Percentiles rank a stretch among this genome's conserved stretches.
These are phyloP conservation scores for Myochromella boudieri DNA, from an alignment of 768 basidiomycete species.

Conservation along the genomic window DNA sequence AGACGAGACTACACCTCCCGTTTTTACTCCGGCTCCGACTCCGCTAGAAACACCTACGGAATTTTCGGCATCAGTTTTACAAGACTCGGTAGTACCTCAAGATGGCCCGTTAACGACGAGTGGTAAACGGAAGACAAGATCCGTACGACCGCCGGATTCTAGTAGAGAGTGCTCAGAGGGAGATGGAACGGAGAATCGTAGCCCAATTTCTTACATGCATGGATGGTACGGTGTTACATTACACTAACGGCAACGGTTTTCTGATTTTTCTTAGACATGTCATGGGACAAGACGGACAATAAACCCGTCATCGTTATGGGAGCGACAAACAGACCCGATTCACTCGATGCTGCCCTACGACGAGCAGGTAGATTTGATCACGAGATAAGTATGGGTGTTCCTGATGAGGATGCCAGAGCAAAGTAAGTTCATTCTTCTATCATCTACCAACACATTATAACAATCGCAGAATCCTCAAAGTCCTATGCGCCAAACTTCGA, in stretches of 20 bases:
- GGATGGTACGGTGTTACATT: conserved; percentile 68
- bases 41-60: conserved; percentile 21
- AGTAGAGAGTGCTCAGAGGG: conserved; percentile 92
- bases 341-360: conserved; percentile 89
- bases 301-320: conserved; percentile 94
- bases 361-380: conserved; percentile 96
- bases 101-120: conserved; percentile 19
- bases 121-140: conserved; percentile 66
- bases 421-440: conserved; percentile 60
- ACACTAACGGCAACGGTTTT: not conserved
- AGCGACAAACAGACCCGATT: conserved; percentile 95
- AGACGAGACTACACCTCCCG: conserved; percentile 19
- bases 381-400: conserved; percentile 97
- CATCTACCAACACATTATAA: not conserved
- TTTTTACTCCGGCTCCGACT: conserved; percentile 14
- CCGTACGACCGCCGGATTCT: conserved; percentile 49
- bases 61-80: conserved; percentile 11
- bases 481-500: conserved; percentile 80
- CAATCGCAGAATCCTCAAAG: conserved; percentile 70
- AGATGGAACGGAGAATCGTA: conserved; percentile 97
- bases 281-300: conserved; percentile 93
- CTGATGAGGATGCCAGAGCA: conserved; percentile 85
- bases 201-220: conserved; percentile 98
- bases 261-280: conserved; percentile 61
- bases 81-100: conserved; percentile 15